phyloP scores from a whole-genome alignment of 2,329 filamentous ascomycete genomes.

The Clarireedia monteithiana region DNA sequence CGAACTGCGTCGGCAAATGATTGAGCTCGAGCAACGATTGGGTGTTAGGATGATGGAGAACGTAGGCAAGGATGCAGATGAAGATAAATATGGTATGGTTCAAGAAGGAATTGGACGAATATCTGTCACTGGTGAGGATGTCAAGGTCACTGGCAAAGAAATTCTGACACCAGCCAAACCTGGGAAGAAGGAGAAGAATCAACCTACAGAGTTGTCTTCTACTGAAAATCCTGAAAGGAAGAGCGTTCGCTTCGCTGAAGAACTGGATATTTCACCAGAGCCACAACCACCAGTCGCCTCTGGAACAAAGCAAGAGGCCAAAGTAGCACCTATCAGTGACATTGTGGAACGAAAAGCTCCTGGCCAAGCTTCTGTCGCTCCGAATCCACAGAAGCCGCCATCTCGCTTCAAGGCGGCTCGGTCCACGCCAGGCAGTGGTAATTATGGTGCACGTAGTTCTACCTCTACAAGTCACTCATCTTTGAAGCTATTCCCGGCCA shows the following conservation, averaged over 20 bases:
- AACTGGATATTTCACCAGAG: constrained; percentile 59
- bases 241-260: constrained; percentile 71
- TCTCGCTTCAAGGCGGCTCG: constrained; percentile 38
- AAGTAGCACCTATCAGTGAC: constrained; percentile 39
- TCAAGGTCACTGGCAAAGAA: background rate
- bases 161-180: background rate
- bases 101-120: constrained; percentile 51
- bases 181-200: background rate
- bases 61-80: constrained; percentile 40
- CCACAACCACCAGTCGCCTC: constrained; percentile 24
- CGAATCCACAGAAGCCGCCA: constrained; percentile 28
- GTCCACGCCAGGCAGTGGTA: constrained; percentile 15
- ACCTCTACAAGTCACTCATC: constrained; percentile 8
- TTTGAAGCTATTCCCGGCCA: constrained; percentile 20
- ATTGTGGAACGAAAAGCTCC: constrained; percentile 31
- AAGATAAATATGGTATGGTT: constrained; percentile 28
- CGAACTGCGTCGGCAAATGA: constrained; percentile 70
- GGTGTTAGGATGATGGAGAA: constrained; percentile 48
- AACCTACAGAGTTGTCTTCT: background rate
- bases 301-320: constrained; percentile 6
- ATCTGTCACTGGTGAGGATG: constrained; percentile 34
- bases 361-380: constrained; percentile 12
- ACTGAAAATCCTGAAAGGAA: constrained; percentile 39
- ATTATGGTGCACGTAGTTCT: constrained; percentile 19
- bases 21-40: constrained; percentile 71